Percentiles rank a stretch among this genome's conserved stretches.
phyloP scores from a whole-genome alignment of 108 stramenopile genomes.

The Conticribra guillardii region DNA sequence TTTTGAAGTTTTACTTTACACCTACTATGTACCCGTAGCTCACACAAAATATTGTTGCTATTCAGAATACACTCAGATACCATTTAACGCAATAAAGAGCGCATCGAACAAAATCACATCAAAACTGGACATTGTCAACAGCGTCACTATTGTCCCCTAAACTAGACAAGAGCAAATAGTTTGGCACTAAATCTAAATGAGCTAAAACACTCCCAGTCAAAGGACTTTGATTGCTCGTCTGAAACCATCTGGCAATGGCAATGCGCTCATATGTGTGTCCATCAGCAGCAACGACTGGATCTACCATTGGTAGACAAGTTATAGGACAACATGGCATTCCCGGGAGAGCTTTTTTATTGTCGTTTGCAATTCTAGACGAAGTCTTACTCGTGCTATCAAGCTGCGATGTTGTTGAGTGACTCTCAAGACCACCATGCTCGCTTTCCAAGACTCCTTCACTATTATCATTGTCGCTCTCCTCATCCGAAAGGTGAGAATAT shows the following conservation, averaged over 20 bases:
- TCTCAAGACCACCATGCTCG: no score
- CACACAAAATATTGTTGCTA: no score
- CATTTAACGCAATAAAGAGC: no score
- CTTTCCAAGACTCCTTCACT: no score
- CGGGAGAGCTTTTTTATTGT: slow-evolving; percentile 53
- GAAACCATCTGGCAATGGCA: slow-evolving; percentile 89
- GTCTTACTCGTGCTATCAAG: no score
- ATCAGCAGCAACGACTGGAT: slow-evolving; percentile 92
- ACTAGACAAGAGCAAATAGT: slow-evolving; percentile 77
- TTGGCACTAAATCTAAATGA: slow-evolving; percentile 82
- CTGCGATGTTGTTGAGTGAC: no score
- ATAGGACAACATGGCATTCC: slow-evolving; percentile 94
- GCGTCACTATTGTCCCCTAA: slow-evolving; percentile 34
- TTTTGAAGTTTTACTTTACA: no score
- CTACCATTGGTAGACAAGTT: slow-evolving; percentile 86
- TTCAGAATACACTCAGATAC: no score
- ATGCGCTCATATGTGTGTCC: slow-evolving; percentile 95
- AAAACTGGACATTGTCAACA: no score
- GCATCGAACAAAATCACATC: no score
- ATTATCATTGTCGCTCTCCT: slow-evolving; percentile 26
- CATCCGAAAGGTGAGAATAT: slow-evolving; percentile 45
- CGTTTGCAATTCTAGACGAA: slow-evolving; percentile 12
- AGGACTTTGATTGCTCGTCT: slow-evolving; percentile 79
- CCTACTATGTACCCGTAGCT: no score
- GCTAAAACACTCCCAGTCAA: slow-evolving; percentile 72